phyloP scores from a whole-genome alignment of 306 rosid species.

The Inga laurina region DNA sequence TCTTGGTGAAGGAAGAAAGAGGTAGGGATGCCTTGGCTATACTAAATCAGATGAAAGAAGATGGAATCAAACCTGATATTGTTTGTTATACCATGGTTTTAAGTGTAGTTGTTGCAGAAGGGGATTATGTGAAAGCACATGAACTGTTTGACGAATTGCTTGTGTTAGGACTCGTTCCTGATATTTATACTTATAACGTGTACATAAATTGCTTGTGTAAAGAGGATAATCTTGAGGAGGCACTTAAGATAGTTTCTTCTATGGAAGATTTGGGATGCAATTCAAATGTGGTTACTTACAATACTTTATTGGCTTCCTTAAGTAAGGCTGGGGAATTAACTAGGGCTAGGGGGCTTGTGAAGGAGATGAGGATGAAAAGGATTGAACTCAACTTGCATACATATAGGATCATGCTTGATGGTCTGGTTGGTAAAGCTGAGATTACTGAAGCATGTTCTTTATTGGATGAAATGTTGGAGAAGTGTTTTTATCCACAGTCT shows the following conservation, averaged over 20 bases:
- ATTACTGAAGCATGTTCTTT: slow-evolving; percentile 55
- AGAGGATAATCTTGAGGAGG: slow-evolving; percentile 53
- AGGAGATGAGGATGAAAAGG: slow-evolving; percentile 59
- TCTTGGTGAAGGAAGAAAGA: slow-evolving; percentile 57
- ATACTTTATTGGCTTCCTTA: slow-evolving; percentile 56
- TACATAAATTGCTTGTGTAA: slow-evolving; percentile 72
- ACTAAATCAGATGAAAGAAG: slow-evolving; percentile 58
- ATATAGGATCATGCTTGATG: slow-evolving; percentile 59
- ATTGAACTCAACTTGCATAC: slow-evolving; percentile 59
- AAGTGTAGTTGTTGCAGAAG: slow-evolving; percentile 49
- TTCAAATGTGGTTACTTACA: slow-evolving; percentile 72
- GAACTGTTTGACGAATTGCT: slow-evolving; percentile 77
- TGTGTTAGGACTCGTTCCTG: slow-evolving; percentile 71
- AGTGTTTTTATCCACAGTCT: slow-evolving; percentile 43
- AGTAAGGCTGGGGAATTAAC: slow-evolving; percentile 44
- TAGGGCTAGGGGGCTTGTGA: slow-evolving; percentile 48
- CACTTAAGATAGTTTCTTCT: slow-evolving; percentile 45
- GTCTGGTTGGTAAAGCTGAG: slow-evolving; percentile 55
- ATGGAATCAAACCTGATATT: slow-evolving; percentile 68
- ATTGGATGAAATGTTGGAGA: slow-evolving; percentile 69
- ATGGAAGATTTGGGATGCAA: slow-evolving; percentile 75
- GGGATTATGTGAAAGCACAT: slow-evolving; percentile 50
- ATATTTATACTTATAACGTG: slow-evolving; percentile 68
- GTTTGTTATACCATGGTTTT: slow-evolving; percentile 82
- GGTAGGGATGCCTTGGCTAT: slow-evolving; percentile 56